Percentiles rank a stretch among this genome's conserved stretches.
phyloP scores from a whole-genome alignment of 2,329 filamentous ascomycete genomes.

The Claviceps africana region DNA sequence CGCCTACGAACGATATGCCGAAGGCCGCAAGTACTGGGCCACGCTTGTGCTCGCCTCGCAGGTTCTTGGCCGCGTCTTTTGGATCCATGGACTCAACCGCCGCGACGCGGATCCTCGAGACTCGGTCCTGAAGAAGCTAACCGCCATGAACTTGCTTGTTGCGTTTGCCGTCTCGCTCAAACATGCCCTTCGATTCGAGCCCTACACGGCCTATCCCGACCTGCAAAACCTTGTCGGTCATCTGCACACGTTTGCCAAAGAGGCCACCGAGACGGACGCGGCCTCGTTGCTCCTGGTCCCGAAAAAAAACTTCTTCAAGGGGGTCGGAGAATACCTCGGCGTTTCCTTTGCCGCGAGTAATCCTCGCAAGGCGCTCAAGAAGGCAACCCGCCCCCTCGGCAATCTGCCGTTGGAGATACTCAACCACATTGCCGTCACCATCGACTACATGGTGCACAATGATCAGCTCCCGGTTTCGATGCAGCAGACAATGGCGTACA shows the following conservation, averaged over 20 bases:
- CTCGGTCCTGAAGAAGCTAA: conserved; percentile 56
- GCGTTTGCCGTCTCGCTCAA: conserved; percentile 68
- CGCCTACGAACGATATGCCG: conserved; percentile 59
- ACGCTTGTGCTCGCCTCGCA: conserved; percentile 47
- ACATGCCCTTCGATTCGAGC: conserved; percentile 73
- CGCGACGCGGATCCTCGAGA: conserved; percentile 40
- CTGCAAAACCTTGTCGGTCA: conserved; percentile 55
- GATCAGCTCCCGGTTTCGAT: conserved; percentile 41
- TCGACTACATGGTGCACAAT: conserved; percentile 45
- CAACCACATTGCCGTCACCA: conserved; percentile 52
- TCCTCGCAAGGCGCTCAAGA: conserved; percentile 64
- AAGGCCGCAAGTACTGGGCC: conserved; percentile 51
- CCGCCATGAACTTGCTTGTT: conserved; percentile 62
- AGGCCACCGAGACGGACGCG: conserved; percentile 29
- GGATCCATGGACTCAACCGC: conserved; percentile 59
- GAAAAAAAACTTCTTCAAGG: conserved; percentile 44
- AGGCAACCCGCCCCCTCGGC: conserved; percentile 55
- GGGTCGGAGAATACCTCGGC: conserved; percentile 58
- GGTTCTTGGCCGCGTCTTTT: conserved; percentile 62
- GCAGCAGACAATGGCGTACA: conserved; percentile 47
- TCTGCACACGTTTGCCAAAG: conserved; percentile 59
- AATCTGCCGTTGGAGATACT: conserved; percentile 77
- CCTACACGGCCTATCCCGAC: conserved; percentile 64
- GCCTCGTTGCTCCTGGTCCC: conserved; percentile 15
- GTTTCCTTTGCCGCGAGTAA: conserved; percentile 65